Base-by-base conservation (phyloP, 495 filamentous ascomycete genomes). In the Neurospora sp. region DNA sequence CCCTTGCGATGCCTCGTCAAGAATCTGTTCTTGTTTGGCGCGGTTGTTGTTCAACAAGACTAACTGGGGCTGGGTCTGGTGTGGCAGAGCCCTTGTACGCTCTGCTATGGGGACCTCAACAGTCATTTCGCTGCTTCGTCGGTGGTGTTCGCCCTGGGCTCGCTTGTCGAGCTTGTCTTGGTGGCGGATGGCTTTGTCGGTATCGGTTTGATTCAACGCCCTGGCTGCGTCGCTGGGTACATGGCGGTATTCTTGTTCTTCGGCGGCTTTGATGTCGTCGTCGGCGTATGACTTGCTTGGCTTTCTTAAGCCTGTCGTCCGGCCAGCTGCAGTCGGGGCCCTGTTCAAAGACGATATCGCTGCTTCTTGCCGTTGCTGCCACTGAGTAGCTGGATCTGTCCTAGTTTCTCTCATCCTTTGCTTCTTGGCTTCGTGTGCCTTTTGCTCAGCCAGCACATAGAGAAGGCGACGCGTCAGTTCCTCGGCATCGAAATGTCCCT, bases 141-240 rank as follows among this genome's bases (percentile, higher is more conserved):
- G 53, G 2, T 5, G 27, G 53, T 61, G 27, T 31, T 61, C 53
- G 53, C 11, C 22, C 0, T 61, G 27, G 53, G 53, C 53, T 35
- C 5, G 53, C 53, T 61, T 22, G 46, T 53, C 18, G 14, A 41
- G 42, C 42, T 46, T 75, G 41, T 80, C 71, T 69, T 73, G 73
- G 37, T 79, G 73, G 38, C 79, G 80, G 79, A 83, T 83, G 41
- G 75, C 44, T 27, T 81, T 79, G 8, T 79, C 77, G 0, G 85
- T 87, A 11, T 84, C 81, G 6, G 86, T 87, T 20, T 83, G 76
- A 27, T 81, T 78, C 73, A 88, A 88, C 68, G 86, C 82, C 8
- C 81, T 74, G 8, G 87, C 85, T 6, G 86, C 85, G 48, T 84
- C 78, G 20, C 79, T 79, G 39, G 86, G 85, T 11, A 86, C 77